Evolutionary conservation across 768 basidiomycete genomes (phyloP), one percentile per base, ranked within the genome.

Genomic region (Panaeolus cyanescens): DNA sequence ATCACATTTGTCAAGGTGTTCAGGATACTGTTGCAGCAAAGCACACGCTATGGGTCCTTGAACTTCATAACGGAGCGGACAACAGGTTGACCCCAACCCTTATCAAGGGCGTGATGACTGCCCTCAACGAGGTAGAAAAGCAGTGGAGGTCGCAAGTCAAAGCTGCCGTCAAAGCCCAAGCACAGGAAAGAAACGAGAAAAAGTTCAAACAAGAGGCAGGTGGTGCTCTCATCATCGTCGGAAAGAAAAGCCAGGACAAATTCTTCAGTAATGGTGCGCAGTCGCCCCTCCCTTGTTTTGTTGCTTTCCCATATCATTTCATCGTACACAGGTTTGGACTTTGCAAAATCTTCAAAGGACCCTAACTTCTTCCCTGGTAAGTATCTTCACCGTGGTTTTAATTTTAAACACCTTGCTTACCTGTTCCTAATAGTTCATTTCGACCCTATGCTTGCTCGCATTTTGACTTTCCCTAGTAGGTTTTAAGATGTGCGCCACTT

Each of bases 221-320:
- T 55, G 92, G 91, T 34, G 87, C 90, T 3, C 73, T 95, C 31
- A 87, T 94, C 62, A 88, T 95, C 57, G 87, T 91, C 6, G 92
- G 93, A 3, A 85, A 84, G 62, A 81, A 79, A 63, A 80, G 82
- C 62, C 92, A 95, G 71, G 86, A 93, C 72, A 95, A 93, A 73
- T 95, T 93, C 80, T 95, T 95, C 74, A 92, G 90, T 74, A 94
- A 93, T 65, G 92, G 92, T 85, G 59, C 30, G 77, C 62, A 58
- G 30, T 9, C 33, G 34, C 53, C 28, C 33, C 17, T 8, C 22
- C 31, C 19, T 22, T 9, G 33, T 34, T 28, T 25, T 55, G 25
- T n/a, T 63, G 17, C 59, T 55, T 12, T 54, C 59, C 28, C 42
- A 40, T 36, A n/a, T 50, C 31, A 57, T n/a, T 28, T 45, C 5